Percentiles rank a stretch among this genome's conserved stretches.
Conservation (phyloP, 192 early-diverging fungal genomes). For the Powellomyces hirtus region DNA sequence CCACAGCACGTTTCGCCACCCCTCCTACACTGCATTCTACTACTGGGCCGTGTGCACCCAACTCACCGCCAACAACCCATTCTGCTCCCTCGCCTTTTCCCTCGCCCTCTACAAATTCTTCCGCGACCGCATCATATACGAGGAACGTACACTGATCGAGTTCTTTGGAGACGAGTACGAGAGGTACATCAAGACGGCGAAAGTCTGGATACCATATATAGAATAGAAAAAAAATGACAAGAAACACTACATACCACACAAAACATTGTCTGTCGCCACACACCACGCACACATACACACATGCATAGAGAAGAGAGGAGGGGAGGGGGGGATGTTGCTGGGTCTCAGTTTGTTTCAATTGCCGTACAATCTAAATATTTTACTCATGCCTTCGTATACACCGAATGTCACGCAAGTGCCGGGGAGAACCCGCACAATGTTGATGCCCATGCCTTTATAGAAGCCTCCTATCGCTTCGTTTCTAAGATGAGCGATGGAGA, state of each 20-base stretch:
- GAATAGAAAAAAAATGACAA: neutral
- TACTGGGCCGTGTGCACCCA: slow-evolving; percentile 86
- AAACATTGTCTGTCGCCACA: too few species aligned
- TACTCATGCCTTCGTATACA: slow-evolving; percentile 74
- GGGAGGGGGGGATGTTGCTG: too few species aligned
- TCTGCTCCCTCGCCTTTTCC: slow-evolving; percentile 68
- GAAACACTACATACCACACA: too few species aligned
- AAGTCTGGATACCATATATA: slow-evolving; percentile 64
- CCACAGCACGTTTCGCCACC: slow-evolving; percentile 77
- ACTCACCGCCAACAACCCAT: slow-evolving; percentile 73
- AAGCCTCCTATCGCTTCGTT: slow-evolving; percentile 79
- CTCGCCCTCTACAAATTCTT: slow-evolving; percentile 75
- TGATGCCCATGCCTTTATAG: slow-evolving; percentile 90
- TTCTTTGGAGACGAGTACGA: slow-evolving; percentile 85
- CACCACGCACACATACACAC: too few species aligned
- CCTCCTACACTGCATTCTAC: slow-evolving; percentile 94
- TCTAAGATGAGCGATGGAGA: slow-evolving; percentile 18
- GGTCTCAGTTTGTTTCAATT: too few species aligned
- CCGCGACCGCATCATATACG: slow-evolving; percentile 67
- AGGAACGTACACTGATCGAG: slow-evolving; percentile 68
- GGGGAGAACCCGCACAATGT: slow-evolving; percentile 84
- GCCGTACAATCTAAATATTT: slow-evolving; percentile 13
- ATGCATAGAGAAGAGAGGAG: too few species aligned
- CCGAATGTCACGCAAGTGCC: slow-evolving; percentile 94
- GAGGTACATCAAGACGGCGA: slow-evolving; percentile 58